Base-by-base conservation (phyloP, 192 early-diverging fungal genomes). In the Backusella parvicylindrica region DNA sequence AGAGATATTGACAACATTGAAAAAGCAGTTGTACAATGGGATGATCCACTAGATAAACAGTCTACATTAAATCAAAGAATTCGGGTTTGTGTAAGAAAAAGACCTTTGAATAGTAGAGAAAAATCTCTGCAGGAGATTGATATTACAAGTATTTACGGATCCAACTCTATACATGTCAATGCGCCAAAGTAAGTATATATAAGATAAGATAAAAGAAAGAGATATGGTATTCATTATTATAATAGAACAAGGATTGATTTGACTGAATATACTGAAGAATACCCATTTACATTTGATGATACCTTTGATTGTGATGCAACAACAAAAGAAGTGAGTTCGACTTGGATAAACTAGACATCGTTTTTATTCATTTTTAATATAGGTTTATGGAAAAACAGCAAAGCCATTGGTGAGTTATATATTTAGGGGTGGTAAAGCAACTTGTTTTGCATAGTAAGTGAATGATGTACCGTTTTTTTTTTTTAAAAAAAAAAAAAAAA, bases 381-480 rank as follows among this genome's bases (percentile, higher is more conserved):
- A 79, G 86, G 87, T 94, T 2, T 99, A 99, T 81, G 82, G 88
- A 73, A 86, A 94, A 66, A 98, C 98, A 11, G 98, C 98, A 38
- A 88, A 86, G 70, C 98, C 98, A 1, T 83, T 99, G 40, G 97
- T 99, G 1, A 90, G 96, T 67, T 98, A 97, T 83, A 89, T 98
- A 11, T 98, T 99, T 67, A 80, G 82, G n/a, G 98, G 98, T 6
- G 97, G 98, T 53, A 98, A 98, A 73, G 96, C 96, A 0, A 99
- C 98, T 8, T 98, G 97, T 77, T 99, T 99, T 92, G 98, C 97
- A 65, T 98, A 98, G 93, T 93, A 91, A 81, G 89, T 86, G 41
- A 26, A 3, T 9, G 3, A 7, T 26, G n/a, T 15, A 7, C 3
- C 2, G 4, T 63, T 15, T 2, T 28, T n/a, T 63, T n/a, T n/a